phyloP scores from a whole-genome alignment of 2,329 filamentous ascomycete genomes.

The Fusarium nelsonii region DNA sequence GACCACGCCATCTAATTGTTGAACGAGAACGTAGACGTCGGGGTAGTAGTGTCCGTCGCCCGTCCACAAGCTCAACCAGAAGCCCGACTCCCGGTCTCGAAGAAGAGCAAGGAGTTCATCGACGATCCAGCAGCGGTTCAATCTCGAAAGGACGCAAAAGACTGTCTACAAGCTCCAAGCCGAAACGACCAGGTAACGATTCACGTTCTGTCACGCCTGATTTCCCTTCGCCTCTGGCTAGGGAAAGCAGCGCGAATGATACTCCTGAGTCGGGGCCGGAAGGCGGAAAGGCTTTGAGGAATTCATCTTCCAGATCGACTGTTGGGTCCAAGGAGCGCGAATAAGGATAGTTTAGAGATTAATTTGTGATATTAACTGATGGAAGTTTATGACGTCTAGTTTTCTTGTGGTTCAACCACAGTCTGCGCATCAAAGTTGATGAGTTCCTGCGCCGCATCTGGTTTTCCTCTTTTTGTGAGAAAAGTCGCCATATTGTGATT shows the following conservation, averaged over 20 bases:
- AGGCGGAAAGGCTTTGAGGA: conserved; percentile 42
- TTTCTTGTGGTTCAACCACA: background rate
- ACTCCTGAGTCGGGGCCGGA: conserved; percentile 42
- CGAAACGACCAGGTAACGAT: conserved; percentile 61
- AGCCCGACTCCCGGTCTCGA: conserved; percentile 64
- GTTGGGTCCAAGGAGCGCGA: conserved; percentile 36
- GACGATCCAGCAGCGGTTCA: conserved; percentile 63
- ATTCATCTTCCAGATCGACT: conserved; percentile 41
- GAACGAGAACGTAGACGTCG: conserved; percentile 63
- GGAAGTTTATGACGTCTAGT: conserved; percentile 5
- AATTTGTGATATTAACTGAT: background rate
- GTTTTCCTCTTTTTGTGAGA: conserved; percentile 6
- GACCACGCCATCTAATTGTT: conserved; percentile 58
- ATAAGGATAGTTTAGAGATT: conserved; percentile 3
- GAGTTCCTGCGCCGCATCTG: conserved; percentile 16
- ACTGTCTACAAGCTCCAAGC: conserved; percentile 57
- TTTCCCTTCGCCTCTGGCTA: conserved; percentile 65
- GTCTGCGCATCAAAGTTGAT: background rate
- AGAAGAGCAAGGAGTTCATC: conserved; percentile 56
- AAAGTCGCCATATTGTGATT: conserved; percentile 4
- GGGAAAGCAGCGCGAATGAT: conserved; percentile 57
- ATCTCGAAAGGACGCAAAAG: conserved; percentile 66
- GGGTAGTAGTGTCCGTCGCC: conserved; percentile 65
- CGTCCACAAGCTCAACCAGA: conserved; percentile 65
- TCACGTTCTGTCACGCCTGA: conserved; percentile 68